phyloP scores from a whole-genome alignment of 345 rosid species.

The Arabis hirsuta region DNA sequence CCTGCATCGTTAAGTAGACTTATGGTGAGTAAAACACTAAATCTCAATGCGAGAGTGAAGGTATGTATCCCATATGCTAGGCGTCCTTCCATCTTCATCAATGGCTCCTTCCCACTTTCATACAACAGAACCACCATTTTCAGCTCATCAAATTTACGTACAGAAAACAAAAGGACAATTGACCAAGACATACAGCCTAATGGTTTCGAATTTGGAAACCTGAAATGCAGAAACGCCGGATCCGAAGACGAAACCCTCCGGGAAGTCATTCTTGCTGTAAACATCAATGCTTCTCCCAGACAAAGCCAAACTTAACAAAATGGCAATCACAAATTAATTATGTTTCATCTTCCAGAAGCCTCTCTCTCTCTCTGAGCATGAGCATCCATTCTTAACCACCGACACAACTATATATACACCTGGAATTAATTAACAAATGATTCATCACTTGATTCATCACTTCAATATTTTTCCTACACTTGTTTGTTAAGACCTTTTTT shows the following conservation, averaged over 20 bases:
- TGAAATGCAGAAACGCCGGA: constrained; percentile 59
- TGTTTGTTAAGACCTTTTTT: too few relatives aligned
- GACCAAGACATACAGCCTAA: too few relatives aligned
- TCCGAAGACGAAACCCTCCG: constrained; percentile 59
- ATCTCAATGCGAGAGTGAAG: constrained; percentile 26
- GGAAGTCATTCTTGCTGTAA: constrained; percentile 58
- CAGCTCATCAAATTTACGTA: too few relatives aligned
- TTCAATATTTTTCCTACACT: too few relatives aligned
- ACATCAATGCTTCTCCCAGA: constrained; percentile 34
- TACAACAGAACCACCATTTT: not conserved
- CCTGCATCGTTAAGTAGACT: not conserved
- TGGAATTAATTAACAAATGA: too few relatives aligned
- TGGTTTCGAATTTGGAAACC: constrained; percentile 35
- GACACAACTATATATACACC: too few relatives aligned
- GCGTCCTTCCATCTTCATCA: constrained; percentile 58
- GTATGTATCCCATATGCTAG: constrained; percentile 62
- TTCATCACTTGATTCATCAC: too few relatives aligned
- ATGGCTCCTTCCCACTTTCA: constrained; percentile 59
- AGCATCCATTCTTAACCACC: too few relatives aligned
- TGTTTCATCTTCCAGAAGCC: not conserved
- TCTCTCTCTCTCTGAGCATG: too few relatives aligned
- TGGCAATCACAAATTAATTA: not conserved
- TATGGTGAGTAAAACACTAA: not conserved
- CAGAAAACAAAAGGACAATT: too few relatives aligned
- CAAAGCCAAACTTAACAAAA: not conserved